Base-by-base conservation (phyloP, 2,329 filamentous ascomycete species). In the Chalaropsis ovoidea region DNA sequence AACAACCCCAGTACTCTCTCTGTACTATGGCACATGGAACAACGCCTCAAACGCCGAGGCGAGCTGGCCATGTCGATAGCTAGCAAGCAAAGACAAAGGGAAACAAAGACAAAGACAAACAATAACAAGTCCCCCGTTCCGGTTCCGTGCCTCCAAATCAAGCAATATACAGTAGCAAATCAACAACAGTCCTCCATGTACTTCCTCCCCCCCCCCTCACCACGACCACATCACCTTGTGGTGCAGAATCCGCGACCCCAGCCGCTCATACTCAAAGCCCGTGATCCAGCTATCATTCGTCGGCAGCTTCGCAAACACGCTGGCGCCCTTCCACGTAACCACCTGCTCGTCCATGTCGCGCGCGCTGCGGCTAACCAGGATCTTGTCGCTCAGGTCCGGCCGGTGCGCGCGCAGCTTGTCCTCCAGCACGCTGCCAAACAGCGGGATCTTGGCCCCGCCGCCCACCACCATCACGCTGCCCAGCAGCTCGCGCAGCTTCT, bases 281-380 rank as follows among this genome's bases (percentile, higher is more conserved):
- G 87, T 88, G 72, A 97, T 90, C 94, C 94, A 99, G 71, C 88
- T 94, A 75, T 99, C 94, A 76, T 97, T 97, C 17, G 90, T 92
- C 58, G 86, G 83, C 70, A 97, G 78, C 77, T 95, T 91, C 2
- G 90, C 92, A 79, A 96, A 99, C 17, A 99, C 92, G 73, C 91
- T 96, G 0, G 90, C 94, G 3, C 94, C 94, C 81, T 99, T 99
- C 94, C 94, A 99, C 8, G 87, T 86, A 64, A 97, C 88, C n/a
- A 97, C 92, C 76, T 96, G 91, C 68, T 94, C 90, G 76, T 99
- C 94, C 78, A 99, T 87, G 71, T 99, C 94, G 71, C 93, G 81
- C 0, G 94, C 94, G 81, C 81, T 94, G 68, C 81, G 79, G 68
- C 83, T 85, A 63, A 86, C 84, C 27, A 86, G 75, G 68, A 86